Evolutionary conservation across 768 basidiomycete genomes (phyloP), one percentile per base, ranked within the genome.

Genomic region (Auricularia cornea): DNA sequence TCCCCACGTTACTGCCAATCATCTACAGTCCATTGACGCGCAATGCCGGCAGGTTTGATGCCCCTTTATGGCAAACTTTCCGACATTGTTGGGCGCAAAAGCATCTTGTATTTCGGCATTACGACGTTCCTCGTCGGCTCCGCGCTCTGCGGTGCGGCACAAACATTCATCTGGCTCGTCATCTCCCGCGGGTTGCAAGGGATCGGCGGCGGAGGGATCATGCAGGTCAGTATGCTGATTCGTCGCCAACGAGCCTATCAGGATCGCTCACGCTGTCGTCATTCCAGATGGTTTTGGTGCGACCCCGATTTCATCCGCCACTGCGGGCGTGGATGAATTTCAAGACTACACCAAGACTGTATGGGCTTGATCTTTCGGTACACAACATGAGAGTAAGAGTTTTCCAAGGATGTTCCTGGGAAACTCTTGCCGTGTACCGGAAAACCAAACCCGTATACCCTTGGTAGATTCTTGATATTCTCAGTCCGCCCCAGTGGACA

Each of bases 31-130:
- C 16, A 14, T 38, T 38, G 35, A 48, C 44, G 23, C 12, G 29
- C 35, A 8, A 80, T 86, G 0, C 83, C 86, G 3, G 84, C 84
- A 5, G 78, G 87, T 3, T 75, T 90, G 12, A 80, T 85, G 0
- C 90, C 92, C 0, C 67, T 90, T 2, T 92, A 91, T 65, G 92
- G 92, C 4, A 92, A 92, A 68, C 71, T 91, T 0, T 89, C 88
- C 1, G 86, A 89, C 71, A 76, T 80, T 59, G 65, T 79, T n/a
- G 79, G 79, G 72, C 52, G 68, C 16, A 67, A 69, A 70, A 84
- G 85, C 1, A 77, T 92, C 28, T 77, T 93, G 1, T 90, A 87
- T 66, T 67, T 82, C 0, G 81, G 81, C 4, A 89, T 94, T 41
- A 11, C 78, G 26, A 72, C 85, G 3, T 94, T 94, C 72, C 72